Percentiles rank a stretch among this genome's conserved stretches.
Conservation (phyloP, 352 stramenopile genomes). For the Phytophthora cryptogea region DNA sequence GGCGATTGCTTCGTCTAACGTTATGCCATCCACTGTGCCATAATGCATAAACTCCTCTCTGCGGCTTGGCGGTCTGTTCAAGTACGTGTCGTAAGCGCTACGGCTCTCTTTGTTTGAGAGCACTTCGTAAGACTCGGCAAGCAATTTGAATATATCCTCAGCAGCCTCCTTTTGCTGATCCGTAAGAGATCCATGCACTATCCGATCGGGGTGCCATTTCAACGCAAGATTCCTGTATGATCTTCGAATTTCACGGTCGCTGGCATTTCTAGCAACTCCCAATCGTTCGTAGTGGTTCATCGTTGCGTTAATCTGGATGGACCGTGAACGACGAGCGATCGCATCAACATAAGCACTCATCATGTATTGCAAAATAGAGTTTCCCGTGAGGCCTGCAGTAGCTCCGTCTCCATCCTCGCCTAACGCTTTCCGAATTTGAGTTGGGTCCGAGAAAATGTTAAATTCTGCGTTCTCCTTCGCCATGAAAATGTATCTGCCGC, state of each 20-base stretch:
- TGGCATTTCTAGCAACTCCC: slow-evolving; percentile 60
- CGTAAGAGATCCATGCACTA: slow-evolving; percentile 40
- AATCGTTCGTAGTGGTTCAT: slow-evolving; percentile 89
- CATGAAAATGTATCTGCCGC: slow-evolving; percentile 81
- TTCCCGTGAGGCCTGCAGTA: slow-evolving; percentile 57
- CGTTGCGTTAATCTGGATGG: slow-evolving; percentile 76
- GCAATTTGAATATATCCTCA: slow-evolving; percentile 80
- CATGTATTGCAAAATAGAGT: slow-evolving; percentile 79
- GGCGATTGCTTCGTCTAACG: slow-evolving; percentile 76
- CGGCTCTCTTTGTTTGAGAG: slow-evolving; percentile 63
- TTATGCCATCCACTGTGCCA: slow-evolving; percentile 75
- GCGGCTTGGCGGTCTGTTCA: slow-evolving; percentile 54
- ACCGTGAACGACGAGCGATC: slow-evolving; percentile 67
- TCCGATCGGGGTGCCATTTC: slow-evolving; percentile 83
- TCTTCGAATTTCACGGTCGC: slow-evolving; percentile 61
- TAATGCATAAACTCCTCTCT: slow-evolving; percentile 74
- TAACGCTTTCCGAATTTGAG: slow-evolving; percentile 51
- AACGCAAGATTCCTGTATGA: slow-evolving; percentile 77
- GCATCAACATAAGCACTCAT: slow-evolving; percentile 82
- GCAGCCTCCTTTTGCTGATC: slow-evolving; percentile 65
- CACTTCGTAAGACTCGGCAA: slow-evolving; percentile 85
- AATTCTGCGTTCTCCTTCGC: slow-evolving; percentile 58
- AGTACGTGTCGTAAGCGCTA: slow-evolving; percentile 57
- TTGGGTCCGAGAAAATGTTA: slow-evolving; percentile 48
- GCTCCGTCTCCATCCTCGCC: slow-evolving; percentile 51